Base-by-base conservation (phyloP, 2,329 filamentous ascomycete genomes). In the Colletotrichum zoysiae region DNA sequence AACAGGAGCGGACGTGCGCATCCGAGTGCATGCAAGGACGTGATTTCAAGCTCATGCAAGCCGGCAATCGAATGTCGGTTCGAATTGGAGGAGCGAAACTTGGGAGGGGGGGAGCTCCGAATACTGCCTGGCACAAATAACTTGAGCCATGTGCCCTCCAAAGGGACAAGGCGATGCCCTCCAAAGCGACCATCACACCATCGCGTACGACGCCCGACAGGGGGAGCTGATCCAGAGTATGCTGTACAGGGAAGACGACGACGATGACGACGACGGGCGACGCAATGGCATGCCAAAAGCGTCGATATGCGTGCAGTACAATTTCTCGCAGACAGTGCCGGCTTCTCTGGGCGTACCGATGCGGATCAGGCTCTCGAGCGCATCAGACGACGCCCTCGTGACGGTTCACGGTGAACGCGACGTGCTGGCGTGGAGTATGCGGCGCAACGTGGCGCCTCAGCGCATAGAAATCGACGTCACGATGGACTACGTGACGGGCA, bases 401-500 rank as follows among this genome's bases (percentile, higher is more conserved):
- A 72, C 65, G 7, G 70, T 70, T 0, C 70, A 70, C 40, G 65
- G 70, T 14, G 60, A 70, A 8, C 30, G 70, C 46, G 55, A 65
- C 26, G 48, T 71, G 1, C 46, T 71, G 26, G 60, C 64, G 7
- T 71, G 70, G 65, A 56, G 48, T 12, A n/a, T 64, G 30, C 20
- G 48, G 7, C 53, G 35, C 55, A 56, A 69, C 20, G 20, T 44
- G 30, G 59, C 70, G 33, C 70, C 65, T 16, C 66, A 16, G 55
- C 46, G 40, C 5, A 23, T 72, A 6, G 60, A 60, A 2, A 23
- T 65, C 30, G 65, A 60, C 30, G n/a, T 70, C 4, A 33, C 48
- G 5, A 59, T 70, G 33, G 70, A 72, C 48, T 33, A 62, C n/a
- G 55, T 70, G 30, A 70, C 70, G 9, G 60, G 65, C 55, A 70